phyloP scores from a whole-genome alignment of 306 rosid species.

The Mucuna pruriens region DNA sequence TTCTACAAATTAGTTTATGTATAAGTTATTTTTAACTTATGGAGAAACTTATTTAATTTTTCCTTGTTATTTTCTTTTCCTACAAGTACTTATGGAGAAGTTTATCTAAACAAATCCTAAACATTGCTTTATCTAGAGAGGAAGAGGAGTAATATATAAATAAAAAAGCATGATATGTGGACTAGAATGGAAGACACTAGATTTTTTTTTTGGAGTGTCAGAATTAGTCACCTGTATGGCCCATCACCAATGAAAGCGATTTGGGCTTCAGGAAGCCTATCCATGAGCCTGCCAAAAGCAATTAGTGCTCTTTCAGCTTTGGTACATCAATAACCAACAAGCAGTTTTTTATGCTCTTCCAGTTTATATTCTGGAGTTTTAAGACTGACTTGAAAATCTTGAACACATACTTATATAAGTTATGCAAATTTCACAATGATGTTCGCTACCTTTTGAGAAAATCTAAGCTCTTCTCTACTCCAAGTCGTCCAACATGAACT shows the following conservation, averaged over 20 bases:
- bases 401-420: not conserved
- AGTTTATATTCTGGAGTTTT: constrained; percentile 9
- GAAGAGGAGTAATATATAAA: not conserved
- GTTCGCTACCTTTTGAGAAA: constrained; percentile 75
- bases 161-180: not conserved
- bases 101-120: too few relatives aligned
- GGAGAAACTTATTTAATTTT: too few relatives aligned
- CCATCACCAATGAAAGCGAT: constrained; percentile 97
- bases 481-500: constrained; percentile 95
- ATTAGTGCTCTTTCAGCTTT: not conserved
- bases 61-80: too few relatives aligned
- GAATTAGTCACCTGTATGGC: constrained; percentile 75
- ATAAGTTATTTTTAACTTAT: too few relatives aligned
- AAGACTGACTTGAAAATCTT: not conserved
- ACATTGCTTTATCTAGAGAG: constrained; percentile 20
- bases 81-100: too few relatives aligned
- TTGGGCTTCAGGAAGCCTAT: constrained; percentile 84
- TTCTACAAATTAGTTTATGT: too few relatives aligned
- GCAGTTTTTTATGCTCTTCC: constrained; percentile 12
- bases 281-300: constrained; percentile 73
- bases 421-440: constrained; percentile 28
- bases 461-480: constrained; percentile 97
- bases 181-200: not conserved
- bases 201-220: not conserved
- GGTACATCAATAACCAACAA: constrained; percentile 15